Base-by-base conservation (phyloP, 2,329 filamentous ascomycete species). In the Ophiosphaerella korrae region DNA sequence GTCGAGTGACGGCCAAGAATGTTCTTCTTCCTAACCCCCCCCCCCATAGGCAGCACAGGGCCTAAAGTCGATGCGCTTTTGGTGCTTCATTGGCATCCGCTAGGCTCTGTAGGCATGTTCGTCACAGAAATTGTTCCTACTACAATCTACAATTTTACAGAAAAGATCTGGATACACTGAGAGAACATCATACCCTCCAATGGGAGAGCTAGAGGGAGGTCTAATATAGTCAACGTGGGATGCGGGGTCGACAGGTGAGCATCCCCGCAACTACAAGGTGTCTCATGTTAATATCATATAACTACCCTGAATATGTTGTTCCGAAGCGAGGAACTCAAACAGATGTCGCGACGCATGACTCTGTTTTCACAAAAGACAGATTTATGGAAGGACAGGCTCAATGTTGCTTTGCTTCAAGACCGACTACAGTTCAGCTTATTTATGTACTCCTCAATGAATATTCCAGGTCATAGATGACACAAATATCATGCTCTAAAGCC, bases 201-300 rank as follows among this genome's bases (percentile, higher is more conserved):
- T 45, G 45, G 49, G 42, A 31, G 44, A 50, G 55, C 53, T 47
- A 44, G 48, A 32, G 14, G 39, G 50, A 55, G 57, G 55, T 50
- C 55, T 24, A 24, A 49, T 41, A 48, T 39, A 41, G 33, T 41
- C 50, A 56, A 48, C 45, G 48, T 58, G 61, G 56, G 58, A 50
- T 60, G 63, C 63, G 64, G 67, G 65, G 66, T 67, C 51, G 60
- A 54, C 46, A 48, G 44, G 49, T 52, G 42, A 57, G 46, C 35
- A 40, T 32, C 53, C 59, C 61, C 58, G 63, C 53, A 44, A 40
- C 45, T 45, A 46, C 59, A 62, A 47, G 46, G 48, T 50, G 60
- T 67, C 59, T 65, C 64, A 64, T 62, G 58, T 68, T 43, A 66
- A 39, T 52, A 57, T 68, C 60, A 68, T 68, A 43, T 66, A 55